phyloP scores from a whole-genome alignment of 148 eudicot genomes.

The Oxyria digyna region DNA sequence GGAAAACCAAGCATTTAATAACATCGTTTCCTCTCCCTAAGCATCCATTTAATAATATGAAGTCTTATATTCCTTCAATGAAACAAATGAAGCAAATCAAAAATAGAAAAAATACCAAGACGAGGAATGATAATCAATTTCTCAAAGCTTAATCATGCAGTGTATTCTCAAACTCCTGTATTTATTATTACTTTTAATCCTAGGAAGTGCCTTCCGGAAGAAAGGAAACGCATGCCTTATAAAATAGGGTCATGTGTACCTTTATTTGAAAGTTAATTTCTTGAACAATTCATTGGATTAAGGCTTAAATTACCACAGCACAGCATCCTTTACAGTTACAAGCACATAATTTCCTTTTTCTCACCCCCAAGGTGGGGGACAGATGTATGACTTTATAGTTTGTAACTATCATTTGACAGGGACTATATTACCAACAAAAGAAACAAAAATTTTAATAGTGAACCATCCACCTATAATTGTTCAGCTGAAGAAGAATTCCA shows the following conservation, averaged over 20 bases:
- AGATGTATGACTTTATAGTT: neutral
- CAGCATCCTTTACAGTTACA: neutral
- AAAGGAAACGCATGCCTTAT: neutral
- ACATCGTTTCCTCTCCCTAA: neutral
- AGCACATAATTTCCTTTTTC: neutral
- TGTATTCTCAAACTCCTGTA: too few species aligned
- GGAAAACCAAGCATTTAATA: neutral
- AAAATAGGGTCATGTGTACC: neutral
- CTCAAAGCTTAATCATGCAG: neutral
- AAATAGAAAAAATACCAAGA: neutral
- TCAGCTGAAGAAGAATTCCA: slow-evolving; percentile 77
- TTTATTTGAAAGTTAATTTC: neutral
- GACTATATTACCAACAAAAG: neutral
- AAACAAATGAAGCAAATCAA: too few species aligned
- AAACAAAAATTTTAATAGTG: neutral
- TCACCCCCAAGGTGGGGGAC: neutral
- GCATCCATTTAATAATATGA: too few species aligned
- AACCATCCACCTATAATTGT: slow-evolving; percentile 41
- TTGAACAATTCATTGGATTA: neutral
- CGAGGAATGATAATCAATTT: neutral
- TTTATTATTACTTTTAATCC: too few species aligned
- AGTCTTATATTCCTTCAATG: too few species aligned
- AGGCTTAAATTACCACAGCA: neutral
- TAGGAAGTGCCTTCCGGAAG: too few species aligned
- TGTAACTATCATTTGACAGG: neutral